phyloP scores from a whole-genome alignment of 1,139 yeast species.

The Yamadazyma membranifaciens region DNA sequence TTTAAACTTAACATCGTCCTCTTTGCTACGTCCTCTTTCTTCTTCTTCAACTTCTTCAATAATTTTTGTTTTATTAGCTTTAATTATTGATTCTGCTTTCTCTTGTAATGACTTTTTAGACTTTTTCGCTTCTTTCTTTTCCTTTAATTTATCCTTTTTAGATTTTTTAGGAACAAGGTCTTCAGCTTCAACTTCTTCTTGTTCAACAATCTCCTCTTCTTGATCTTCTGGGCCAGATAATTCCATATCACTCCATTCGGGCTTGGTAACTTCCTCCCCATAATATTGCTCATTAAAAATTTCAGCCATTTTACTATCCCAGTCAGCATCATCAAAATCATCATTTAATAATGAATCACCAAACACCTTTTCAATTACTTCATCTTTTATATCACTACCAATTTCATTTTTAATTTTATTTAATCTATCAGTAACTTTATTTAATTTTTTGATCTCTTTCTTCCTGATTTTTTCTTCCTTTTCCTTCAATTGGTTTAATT shows the following conservation, averaged over 20 bases:
- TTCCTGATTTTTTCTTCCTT: conserved; percentile 64
- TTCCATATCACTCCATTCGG: conserved; percentile 37
- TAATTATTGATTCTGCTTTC: conserved; percentile 71
- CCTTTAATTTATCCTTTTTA: conserved; percentile 50
- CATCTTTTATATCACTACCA: conserved; percentile 72
- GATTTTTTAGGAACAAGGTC: conserved; percentile 35
- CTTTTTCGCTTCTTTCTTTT: conserved; percentile 61
- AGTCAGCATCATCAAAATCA: conserved; percentile 86
- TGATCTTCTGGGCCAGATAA: conserved; percentile 36
- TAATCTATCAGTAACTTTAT: conserved; percentile 74
- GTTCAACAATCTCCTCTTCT: conserved; percentile 25
- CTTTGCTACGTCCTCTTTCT: conserved; percentile 52
- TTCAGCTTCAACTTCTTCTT: conserved; percentile 34
- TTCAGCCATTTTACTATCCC: conserved; percentile 87
- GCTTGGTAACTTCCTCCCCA: conserved; percentile 48
- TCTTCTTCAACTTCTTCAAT: conserved; percentile 69
- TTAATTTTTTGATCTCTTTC: conserved; percentile 72
- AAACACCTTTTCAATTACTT: conserved; percentile 59
- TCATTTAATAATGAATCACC: conserved; percentile 77
- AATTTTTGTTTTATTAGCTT: conserved; percentile 36
- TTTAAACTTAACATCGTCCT: conserved; percentile 56
- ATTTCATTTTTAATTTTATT: conserved; percentile 77
- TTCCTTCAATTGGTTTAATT: conserved; percentile 50
- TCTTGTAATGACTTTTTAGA: conserved; percentile 60
- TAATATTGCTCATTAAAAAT: conserved; percentile 84